These are phyloP conservation scores for Berberis thunbergii DNA, from an alignment of 164 flowering plant genomes.

Conservation along the genomic window DNA sequence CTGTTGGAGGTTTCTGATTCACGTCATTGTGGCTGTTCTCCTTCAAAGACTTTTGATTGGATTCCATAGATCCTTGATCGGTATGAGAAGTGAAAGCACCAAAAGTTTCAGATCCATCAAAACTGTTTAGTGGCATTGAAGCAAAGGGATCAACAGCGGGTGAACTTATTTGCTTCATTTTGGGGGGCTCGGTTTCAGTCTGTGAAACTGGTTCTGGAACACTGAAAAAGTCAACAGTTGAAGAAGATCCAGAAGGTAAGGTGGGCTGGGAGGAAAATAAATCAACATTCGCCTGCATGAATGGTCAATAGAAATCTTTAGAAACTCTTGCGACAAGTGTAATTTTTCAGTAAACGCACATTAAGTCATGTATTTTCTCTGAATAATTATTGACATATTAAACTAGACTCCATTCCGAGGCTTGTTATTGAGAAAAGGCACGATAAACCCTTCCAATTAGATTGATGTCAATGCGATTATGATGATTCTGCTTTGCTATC, in stretches of 20 bases:
- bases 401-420: too few relatives aligned
- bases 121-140: constrained; percentile 63
- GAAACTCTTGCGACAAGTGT: neutral
- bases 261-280: constrained; percentile 64
- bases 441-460: too few relatives aligned
- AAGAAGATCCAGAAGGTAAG: constrained; percentile 41
- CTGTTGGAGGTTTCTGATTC: constrained; percentile 24
- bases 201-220: constrained; percentile 38
- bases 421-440: too few relatives aligned
- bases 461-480: too few relatives aligned
- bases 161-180: constrained; percentile 24
- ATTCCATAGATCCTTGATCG: constrained; percentile 29
- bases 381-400: too few relatives aligned
- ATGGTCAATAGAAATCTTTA: neutral
- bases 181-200: constrained; percentile 29
- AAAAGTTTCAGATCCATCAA: constrained; percentile 70
- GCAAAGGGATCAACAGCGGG: constrained; percentile 74
- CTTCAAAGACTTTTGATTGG: constrained; percentile 21
- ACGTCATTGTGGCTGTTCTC: constrained; percentile 17
- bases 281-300: constrained; percentile 51
- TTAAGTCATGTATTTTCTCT: too few relatives aligned
- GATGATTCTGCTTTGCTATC: too few relatives aligned
- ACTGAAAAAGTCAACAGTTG: constrained; percentile 63
- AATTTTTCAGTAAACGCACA: too few relatives aligned
- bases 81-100: constrained; percentile 57